Evolutionary conservation across 768 basidiomycete species (phyloP), one percentile per base, ranked within the genome.

Genomic region (Trametes maxima): DNA sequence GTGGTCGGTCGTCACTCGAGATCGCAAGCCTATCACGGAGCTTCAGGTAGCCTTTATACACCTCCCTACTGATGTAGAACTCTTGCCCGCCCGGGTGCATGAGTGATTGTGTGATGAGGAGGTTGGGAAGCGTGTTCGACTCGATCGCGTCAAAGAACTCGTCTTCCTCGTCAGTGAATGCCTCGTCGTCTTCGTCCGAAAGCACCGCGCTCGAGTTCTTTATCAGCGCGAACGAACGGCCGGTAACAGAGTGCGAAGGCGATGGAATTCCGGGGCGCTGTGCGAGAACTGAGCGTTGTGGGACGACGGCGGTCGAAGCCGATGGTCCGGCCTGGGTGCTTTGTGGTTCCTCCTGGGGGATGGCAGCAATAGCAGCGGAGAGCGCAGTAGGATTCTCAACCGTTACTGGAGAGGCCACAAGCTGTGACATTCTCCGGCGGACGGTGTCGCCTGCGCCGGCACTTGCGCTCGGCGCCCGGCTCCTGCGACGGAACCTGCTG

Each of bases 121-220:
- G 78, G 68, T 89, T 92, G 5, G 92, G 90, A 0, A 95, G 75
- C 43, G 80, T 85, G 48, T 89, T 89, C 16, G 86, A 74, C 70
- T 98, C 95, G 68, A 98, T 95, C 33, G 96, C 95, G 72, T 98
- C 96, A 70, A 96, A 98, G 75, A 98, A 98, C 74, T 98, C 95
- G 74, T 98, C 96, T 69, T 95, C 90, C 44, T 92, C 90, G 67
- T 91, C 90, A 0, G 88, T 89, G 56, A 82, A 83, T 21, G 68
- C 67, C 1, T 54, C 47, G 1, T 71, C 75, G 1, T 74, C 75
- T 11, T 78, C 79, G 16, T 74, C 74, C 1, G 33, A 45, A 0
- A 37, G 25, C 36, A 44, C 5, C 13, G 19, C 12, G 21, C 36
- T 33, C 1, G 52, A 16, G 46, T 45, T 40, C 59, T 54, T 64